Evolutionary conservation across 768 basidiomycete species (phyloP).

Genomic region (Lentinula sp.): DNA sequence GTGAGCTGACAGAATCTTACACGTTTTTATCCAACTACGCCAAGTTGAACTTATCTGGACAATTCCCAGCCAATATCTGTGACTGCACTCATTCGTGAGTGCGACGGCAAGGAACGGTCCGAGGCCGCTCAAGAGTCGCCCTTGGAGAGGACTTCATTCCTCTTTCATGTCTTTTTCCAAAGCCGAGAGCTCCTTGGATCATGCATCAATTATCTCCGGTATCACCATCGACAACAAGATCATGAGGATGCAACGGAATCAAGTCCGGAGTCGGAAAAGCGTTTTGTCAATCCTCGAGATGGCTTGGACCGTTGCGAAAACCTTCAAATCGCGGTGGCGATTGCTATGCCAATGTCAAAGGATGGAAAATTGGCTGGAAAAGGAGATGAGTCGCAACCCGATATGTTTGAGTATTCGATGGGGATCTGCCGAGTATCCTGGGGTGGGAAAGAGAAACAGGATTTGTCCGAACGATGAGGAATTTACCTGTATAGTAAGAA

Average conservation of each 20-base stretch:
- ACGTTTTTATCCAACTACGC: not conserved
- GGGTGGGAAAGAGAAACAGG: not conserved
- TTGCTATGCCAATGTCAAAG: constrained; percentile 31
- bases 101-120: not conserved
- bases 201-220: not conserved
- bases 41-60: not conserved
- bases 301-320: not conserved
- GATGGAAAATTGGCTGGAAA: not conserved
- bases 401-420: not conserved
- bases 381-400: not conserved
- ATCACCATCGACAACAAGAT: not conserved
- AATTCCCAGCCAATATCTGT: not conserved
- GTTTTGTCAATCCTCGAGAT: not conserved
- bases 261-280: not conserved
- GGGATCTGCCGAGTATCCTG: not conserved
- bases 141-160: not conserved
- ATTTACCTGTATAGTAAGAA: not conserved
- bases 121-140: not conserved
- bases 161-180: not conserved
- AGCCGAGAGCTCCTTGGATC: not conserved
- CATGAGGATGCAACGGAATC: not conserved
- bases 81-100: not conserved
- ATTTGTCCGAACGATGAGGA: not conserved
- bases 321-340: constrained; percentile 32
- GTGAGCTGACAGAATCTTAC: not conserved